Percentiles rank a stretch among this genome's conserved stretches.
These are phyloP conservation scores for Gossypium gossypioides DNA, from an alignment of 441 rosid genomes.

Conservation along the genomic window DNA sequence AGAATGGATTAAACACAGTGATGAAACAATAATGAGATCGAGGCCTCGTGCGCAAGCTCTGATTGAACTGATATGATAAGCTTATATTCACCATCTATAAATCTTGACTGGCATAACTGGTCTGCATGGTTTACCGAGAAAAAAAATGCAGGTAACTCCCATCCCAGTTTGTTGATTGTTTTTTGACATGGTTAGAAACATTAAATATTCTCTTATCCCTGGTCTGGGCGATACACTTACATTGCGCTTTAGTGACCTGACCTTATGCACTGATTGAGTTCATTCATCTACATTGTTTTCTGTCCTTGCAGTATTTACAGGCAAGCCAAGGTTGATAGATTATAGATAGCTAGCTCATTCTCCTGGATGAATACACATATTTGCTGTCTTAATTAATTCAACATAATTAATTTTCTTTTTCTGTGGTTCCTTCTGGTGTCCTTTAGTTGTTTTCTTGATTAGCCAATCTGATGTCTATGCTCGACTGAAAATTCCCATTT, in stretches of 20 bases:
- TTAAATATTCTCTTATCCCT: neutral
- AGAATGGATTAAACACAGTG: slow-evolving; percentile 65
- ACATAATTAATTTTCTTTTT: neutral
- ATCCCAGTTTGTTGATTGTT: neutral
- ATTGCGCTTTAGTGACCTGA: neutral
- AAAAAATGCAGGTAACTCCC: slow-evolving; percentile 26
- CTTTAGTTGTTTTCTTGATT: neutral
- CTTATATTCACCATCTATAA: slow-evolving; percentile 12
- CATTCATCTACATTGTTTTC: neutral
- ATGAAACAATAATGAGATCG: slow-evolving; percentile 48
- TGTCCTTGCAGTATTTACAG: neutral
- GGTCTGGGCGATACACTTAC: neutral
- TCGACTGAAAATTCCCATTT: neutral
- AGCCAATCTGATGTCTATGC: neutral
- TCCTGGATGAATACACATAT: neutral
- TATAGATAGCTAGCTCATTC: neutral
- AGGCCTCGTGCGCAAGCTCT: slow-evolving; percentile 35
- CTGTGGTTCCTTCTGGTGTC: neutral
- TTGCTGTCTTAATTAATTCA: neutral
- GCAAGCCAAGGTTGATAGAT: neutral
- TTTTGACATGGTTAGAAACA: neutral
- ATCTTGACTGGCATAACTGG: slow-evolving; percentile 15
- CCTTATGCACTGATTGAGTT: neutral
- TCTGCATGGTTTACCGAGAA: slow-evolving; percentile 14
- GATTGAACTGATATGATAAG: slow-evolving; percentile 25